Conservation (phyloP, 164 flowering plant genomes). For the Chloranthus sessilifolius region DNA sequence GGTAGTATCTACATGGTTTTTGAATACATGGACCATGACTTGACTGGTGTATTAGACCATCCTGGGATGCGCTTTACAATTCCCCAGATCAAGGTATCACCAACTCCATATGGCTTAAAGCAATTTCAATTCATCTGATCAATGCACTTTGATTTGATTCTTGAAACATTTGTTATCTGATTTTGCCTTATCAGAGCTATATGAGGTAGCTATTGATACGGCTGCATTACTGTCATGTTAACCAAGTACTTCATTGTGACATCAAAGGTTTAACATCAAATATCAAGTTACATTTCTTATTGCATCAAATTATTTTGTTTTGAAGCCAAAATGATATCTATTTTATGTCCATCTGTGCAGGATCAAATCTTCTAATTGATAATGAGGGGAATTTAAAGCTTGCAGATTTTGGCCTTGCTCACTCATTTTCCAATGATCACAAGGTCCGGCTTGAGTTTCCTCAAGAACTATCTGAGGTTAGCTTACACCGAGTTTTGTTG, state of each 20-base stretch:
- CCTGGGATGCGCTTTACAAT: slow-evolving; percentile 88
- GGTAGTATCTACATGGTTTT: slow-evolving; percentile 95
- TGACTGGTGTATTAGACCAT: slow-evolving; percentile 89
- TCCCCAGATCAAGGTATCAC: slow-evolving; percentile 87
- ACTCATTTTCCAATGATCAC: slow-evolving; percentile 70
- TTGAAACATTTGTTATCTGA: slow-evolving; percentile 7
- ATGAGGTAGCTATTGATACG: slow-evolving; percentile 94
- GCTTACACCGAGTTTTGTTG: too few species aligned
- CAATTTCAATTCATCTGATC: too few species aligned
- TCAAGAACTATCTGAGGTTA: too few species aligned
- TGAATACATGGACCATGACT: slow-evolving; percentile 99
- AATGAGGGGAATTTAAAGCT: slow-evolving; percentile 92
- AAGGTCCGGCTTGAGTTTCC: too few species aligned
- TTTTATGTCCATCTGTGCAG: slow-evolving; percentile 29
- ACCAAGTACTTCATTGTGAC: slow-evolving; percentile 95
- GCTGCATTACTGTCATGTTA: slow-evolving; percentile 88
- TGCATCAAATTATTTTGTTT: slow-evolving; percentile 4
- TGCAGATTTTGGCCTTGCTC: slow-evolving; percentile 97
- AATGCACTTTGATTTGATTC: too few species aligned
- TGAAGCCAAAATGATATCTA: neutral
- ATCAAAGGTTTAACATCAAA: slow-evolving; percentile 60
- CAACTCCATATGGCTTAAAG: neutral
- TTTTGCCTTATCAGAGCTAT: slow-evolving; percentile 54
- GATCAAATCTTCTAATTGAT: slow-evolving; percentile 94
- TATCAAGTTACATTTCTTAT: neutral